phyloP scores from a whole-genome alignment of 371 early-diverging fungal genomes.

The Mortierella sp. region DNA sequence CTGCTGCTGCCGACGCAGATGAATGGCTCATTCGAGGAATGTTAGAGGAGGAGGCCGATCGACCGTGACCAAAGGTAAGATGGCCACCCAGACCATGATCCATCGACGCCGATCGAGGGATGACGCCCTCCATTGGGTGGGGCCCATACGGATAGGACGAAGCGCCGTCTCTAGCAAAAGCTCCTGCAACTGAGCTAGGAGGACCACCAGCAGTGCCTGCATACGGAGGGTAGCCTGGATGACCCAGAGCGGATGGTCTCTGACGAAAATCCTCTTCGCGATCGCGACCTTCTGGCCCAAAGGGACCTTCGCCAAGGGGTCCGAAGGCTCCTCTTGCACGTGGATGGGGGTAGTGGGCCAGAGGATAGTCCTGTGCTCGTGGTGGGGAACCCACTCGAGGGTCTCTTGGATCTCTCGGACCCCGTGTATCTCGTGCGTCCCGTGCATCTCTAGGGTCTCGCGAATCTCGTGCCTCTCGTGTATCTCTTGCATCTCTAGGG shows the following conservation, averaged over 20 bases:
- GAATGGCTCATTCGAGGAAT: not conserved
- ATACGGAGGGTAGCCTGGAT: not conserved
- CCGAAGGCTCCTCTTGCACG: not conserved
- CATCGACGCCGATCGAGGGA: not conserved
- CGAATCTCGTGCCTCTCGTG: not conserved
- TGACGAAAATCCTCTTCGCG: not conserved
- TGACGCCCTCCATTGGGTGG: not conserved
- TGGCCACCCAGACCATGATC: not conserved
- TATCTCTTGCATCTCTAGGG: not conserved
- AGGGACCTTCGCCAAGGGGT: not conserved
- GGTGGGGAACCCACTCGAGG: conserved; percentile 12
- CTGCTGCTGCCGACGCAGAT: not conserved
- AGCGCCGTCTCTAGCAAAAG: not conserved
- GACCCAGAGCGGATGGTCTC: not conserved
- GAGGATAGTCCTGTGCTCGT: conserved; percentile 12
- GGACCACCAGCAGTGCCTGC: not conserved
- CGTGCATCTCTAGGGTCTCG: not conserved
- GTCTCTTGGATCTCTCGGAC: not conserved
- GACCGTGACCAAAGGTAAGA: conserved; percentile 3
- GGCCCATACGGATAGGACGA: not conserved
- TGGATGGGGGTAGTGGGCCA: not conserved
- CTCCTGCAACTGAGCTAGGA: not conserved
- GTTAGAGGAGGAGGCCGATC: not conserved
- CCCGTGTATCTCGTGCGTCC: not conserved
- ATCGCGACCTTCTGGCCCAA: not conserved